Evolutionary conservation across 495 filamentous ascomycete species (phyloP).

Genomic region (Xylaria flabelliformis): DNA sequence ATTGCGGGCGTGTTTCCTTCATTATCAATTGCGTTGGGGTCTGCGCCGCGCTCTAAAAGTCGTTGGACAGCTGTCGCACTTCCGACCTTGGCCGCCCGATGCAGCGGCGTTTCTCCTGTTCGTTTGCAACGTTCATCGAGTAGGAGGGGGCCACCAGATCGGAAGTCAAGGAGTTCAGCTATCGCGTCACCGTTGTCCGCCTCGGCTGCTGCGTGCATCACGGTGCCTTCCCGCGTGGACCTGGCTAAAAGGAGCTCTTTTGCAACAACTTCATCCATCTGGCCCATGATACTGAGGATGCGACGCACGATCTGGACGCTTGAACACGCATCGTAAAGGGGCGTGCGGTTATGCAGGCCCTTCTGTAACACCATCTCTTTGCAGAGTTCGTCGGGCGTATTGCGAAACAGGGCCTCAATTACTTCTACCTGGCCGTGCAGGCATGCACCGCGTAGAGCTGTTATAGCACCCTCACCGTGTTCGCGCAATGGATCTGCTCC

Average conservation of each 20-base stretch:
- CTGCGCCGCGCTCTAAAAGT: background rate
- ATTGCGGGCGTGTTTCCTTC: background rate
- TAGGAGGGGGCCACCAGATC: background rate
- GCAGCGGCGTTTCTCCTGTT: background rate
- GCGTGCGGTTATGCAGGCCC: background rate
- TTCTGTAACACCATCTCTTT: background rate
- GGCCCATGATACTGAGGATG: background rate
- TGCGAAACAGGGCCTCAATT: background rate
- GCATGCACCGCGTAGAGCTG: background rate
- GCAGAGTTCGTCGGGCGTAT: background rate
- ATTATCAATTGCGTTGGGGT: background rate
- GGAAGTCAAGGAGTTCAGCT: background rate
- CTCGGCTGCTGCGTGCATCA: background rate
- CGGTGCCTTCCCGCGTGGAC: background rate
- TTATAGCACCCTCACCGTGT: background rate
- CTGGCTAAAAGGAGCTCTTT: background rate
- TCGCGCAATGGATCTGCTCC: conserved; percentile 1
- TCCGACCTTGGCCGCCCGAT: background rate
- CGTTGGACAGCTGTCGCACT: background rate
- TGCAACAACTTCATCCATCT: background rate
- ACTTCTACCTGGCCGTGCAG: background rate
- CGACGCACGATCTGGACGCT: background rate
- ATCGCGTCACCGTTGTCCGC: background rate
- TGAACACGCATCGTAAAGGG: background rate
- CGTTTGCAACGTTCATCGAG: background rate